Base-by-base conservation (phyloP, 495 filamentous ascomycete genomes). In the Xylaria scruposa region DNA sequence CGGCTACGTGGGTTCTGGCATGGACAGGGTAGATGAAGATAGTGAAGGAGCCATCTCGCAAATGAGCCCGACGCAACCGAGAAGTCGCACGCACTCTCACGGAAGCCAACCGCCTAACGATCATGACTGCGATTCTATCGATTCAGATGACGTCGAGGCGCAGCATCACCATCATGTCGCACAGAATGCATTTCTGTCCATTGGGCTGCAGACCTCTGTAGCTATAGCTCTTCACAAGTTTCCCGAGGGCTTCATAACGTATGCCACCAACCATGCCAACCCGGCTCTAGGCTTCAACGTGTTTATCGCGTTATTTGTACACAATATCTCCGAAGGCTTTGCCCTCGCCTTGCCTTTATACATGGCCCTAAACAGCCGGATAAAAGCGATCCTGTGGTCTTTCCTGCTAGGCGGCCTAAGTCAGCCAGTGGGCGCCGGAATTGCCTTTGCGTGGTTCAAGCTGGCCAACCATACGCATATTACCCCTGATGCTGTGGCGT, bases 261-360 rank as follows among this genome's bases (percentile, higher is more conserved):
- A 96, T 80, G 95, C 96, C 10, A 98, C 96, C 15, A 99, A 98
- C 81, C 97, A 99, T 73, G 97, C 94, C 40, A 97, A 92, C 76
- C 94, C 96, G 0, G 83, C 85, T 0, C 90, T 99, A 3, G 96
- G 97, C 15, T 87, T 97, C 76, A 90, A 93, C 46, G 93, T 99
- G 44, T 99, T 99, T 84, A 86, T 98, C 74, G 96, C 96, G 1
- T 88, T 99, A 4, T 97, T 96, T 77, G 95, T 98, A 72, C 96
- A 99, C 84, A 99, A 98, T 81, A 97, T 99, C 72, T 92, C 94
- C 59, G 96, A 99, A 82, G 96, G 96, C 21, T 99, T 98, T 78
- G 92, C 93, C 72, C 91, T 99, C 88, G 93, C 94, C 0, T 83
- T 99, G 3, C 96, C 96, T 0, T 84, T 99, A 0, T 98, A 94